Evolutionary conservation across 1,284 basidiomycete species (phyloP), one percentile per base, ranked within the genome.

Genomic region (Sporisorium graminicola): DNA sequence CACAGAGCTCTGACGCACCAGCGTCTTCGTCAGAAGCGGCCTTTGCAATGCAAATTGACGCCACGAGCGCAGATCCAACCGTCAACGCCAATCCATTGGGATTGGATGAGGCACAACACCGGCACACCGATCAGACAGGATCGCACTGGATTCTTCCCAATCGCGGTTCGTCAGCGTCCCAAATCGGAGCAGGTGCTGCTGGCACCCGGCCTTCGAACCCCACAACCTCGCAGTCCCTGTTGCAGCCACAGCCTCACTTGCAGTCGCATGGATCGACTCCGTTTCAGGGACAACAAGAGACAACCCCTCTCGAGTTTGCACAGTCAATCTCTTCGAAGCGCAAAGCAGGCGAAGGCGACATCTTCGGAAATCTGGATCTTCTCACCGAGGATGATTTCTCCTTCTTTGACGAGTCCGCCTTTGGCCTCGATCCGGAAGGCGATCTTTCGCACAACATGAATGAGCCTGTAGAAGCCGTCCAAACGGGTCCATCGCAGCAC

Each of bases 361-460:
- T 73, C 42, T 81, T 80, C 54, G 74, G 57, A 35, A 65, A 66
- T 20, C 54, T 79, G 5, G 78, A 65, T 0, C 51, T 82, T 54
- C 65, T 82, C 31, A 83, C 81, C 9, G 81, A 83, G 47, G 81
- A 83, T 26, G 81, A 83, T 69, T 83, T 83, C 51, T 77, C 76
- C 31, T 83, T 83, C 70, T 83, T 83, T 50, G 80, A 83, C 63
- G 79, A 79, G 27, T 72, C 52, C 14, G 68, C 68, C 24, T 77
- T 77, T n/a, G 75, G 61, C 33, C 49, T 74, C 2, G 63, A 68
- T 1, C 27, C 65, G 16, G 54, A 47, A 4, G 12, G 31, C 26
- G 57, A 33, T 3, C 12, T 64, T 24, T 16, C 42, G 22, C 56
- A 50, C 22, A 50, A 54, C 12, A 31, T 60, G 7, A 47, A 65